Percentiles rank a stretch among this genome's conserved stretches.
Conservation (phyloP, 306 rosid species). For the Cicer arietinum region DNA sequence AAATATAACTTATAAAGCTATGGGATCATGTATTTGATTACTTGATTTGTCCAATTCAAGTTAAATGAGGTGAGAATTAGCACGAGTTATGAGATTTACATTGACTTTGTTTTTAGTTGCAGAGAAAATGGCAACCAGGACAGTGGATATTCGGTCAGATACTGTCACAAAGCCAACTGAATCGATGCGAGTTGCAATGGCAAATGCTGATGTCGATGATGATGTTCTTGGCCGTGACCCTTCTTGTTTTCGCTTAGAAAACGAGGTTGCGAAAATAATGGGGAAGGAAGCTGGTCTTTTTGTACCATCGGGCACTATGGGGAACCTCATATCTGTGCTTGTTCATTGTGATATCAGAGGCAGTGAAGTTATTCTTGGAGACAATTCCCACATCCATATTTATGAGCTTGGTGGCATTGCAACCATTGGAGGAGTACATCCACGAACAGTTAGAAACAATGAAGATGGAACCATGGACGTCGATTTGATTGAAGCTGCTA, state of each 20-base stretch:
- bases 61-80: neutral
- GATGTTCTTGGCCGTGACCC: constrained; percentile 83
- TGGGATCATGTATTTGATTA: neutral
- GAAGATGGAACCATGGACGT: constrained; percentile 90
- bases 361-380: constrained; percentile 88
- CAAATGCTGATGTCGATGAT: constrained; percentile 79
- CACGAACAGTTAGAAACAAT: constrained; percentile 74
- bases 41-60: neutral
- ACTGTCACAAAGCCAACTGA: constrained; percentile 87
- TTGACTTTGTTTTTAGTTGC: constrained; percentile 33
- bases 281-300: constrained; percentile 87
- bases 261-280: constrained; percentile 72
- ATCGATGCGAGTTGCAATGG: constrained; percentile 81
- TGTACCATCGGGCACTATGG: constrained; percentile 97
- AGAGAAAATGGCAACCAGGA: constrained; percentile 66
- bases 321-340: constrained; percentile 86
- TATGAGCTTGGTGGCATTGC: constrained; percentile 93
- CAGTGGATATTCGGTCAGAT: constrained; percentile 85
- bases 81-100: neutral
- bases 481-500: constrained; percentile 70
- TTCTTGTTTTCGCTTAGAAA: constrained; percentile 65
- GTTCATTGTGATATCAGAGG: constrained; percentile 90
- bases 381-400: constrained; percentile 85
- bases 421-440: constrained; percentile 88
- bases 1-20: neutral